Evolutionary conservation across 805 yeast genomes (phyloP).

Genomic region (Starmerella powellii): DNA sequence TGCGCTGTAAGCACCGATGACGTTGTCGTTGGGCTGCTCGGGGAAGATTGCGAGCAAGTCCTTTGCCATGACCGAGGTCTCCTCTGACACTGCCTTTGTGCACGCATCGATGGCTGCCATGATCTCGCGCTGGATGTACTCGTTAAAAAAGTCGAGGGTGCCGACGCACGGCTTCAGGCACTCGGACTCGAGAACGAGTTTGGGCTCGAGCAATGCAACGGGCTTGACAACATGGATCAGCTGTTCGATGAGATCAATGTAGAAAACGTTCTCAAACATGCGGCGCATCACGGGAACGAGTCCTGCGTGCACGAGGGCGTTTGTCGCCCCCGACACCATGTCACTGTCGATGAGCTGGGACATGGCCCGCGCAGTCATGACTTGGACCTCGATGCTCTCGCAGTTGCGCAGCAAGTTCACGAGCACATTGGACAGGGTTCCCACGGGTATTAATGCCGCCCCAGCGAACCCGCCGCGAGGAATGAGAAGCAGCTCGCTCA

Average conservation of each 20-base stretch:
- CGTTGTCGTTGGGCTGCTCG: conserved; percentile 12
- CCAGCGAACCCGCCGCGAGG: conserved; percentile 26
- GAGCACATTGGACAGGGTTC: conserved; percentile 41
- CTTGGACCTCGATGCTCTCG: conserved; percentile 61
- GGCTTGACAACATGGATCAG: conserved; percentile 39
- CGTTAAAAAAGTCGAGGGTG: conserved; percentile 76
- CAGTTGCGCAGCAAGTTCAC: conserved; percentile 44
- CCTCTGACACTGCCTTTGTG: conserved; percentile 37
- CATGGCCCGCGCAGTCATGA: conserved; percentile 72
- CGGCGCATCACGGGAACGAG: conserved; percentile 54
- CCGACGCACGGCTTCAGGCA: conserved; percentile 55
- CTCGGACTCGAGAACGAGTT: conserved; percentile 37
- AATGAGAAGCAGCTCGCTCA: conserved; percentile 28
- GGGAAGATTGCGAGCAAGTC: conserved; percentile 17
- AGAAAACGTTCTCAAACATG: conserved; percentile 61
- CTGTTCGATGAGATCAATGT: conserved; percentile 87
- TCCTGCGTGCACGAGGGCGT: conserved; percentile 50
- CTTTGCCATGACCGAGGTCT: conserved; percentile 32
- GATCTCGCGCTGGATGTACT: conserved; percentile 79
- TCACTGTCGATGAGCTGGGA: conserved; percentile 64
- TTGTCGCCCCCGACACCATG: conserved; percentile 44
- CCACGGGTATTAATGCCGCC: conserved; percentile 39
- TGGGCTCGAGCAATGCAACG: conserved; percentile 28
- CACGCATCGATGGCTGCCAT: conserved; percentile 60
- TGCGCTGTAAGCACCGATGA: conserved; percentile 15